Percentiles rank a stretch among this genome's conserved stretches.
Conservation (phyloP, 2,329 filamentous ascomycete genomes). For the Metarhizium anisopliae region DNA sequence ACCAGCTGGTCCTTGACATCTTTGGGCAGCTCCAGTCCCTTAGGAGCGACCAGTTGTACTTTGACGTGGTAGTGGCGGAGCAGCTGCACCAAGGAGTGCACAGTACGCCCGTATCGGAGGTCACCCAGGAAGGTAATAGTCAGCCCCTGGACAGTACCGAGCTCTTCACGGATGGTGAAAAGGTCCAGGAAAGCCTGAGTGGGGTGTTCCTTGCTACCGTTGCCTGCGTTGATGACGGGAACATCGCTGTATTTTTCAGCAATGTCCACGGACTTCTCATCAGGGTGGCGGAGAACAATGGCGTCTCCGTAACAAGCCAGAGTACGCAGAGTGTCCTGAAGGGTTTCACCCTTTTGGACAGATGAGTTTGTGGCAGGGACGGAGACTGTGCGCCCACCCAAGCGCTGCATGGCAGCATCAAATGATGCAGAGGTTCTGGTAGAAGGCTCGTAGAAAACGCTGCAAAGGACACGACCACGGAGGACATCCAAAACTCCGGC, state of each 20-base stretch:
- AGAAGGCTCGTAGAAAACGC: slow-evolving; percentile 96
- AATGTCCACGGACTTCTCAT: slow-evolving; percentile 68
- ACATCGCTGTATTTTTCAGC: slow-evolving; percentile 83
- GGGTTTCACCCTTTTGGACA: slow-evolving; percentile 85
- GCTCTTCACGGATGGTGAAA: slow-evolving; percentile 95
- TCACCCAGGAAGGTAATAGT: slow-evolving; percentile 96
- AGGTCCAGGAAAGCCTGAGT: slow-evolving; percentile 96
- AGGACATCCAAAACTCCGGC: slow-evolving; percentile 83
- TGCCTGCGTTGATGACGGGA: slow-evolving; percentile 94
- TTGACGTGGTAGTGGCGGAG: slow-evolving; percentile 93
- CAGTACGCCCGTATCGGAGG: slow-evolving; percentile 83
- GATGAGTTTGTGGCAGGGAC: slow-evolving; percentile 80
- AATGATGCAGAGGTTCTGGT: slow-evolving; percentile 94
- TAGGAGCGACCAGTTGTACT: slow-evolving; percentile 83
- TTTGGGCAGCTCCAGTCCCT: slow-evolving; percentile 65
- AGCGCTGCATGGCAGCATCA: slow-evolving; percentile 95
- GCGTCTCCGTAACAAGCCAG: slow-evolving; percentile 92
- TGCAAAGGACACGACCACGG: slow-evolving; percentile 77
- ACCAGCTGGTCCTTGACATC: slow-evolving; percentile 66
- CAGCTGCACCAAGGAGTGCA: slow-evolving; percentile 90
- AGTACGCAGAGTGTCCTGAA: slow-evolving; percentile 90
- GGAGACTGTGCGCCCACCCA: slow-evolving; percentile 77
- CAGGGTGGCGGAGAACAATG: slow-evolving; percentile 89
- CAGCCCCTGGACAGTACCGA: slow-evolving; percentile 88
- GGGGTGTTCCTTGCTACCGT: slow-evolving; percentile 91